phyloP scores from a whole-genome alignment of 2,329 filamentous ascomycete species.

The Hypomyces rosellus region DNA sequence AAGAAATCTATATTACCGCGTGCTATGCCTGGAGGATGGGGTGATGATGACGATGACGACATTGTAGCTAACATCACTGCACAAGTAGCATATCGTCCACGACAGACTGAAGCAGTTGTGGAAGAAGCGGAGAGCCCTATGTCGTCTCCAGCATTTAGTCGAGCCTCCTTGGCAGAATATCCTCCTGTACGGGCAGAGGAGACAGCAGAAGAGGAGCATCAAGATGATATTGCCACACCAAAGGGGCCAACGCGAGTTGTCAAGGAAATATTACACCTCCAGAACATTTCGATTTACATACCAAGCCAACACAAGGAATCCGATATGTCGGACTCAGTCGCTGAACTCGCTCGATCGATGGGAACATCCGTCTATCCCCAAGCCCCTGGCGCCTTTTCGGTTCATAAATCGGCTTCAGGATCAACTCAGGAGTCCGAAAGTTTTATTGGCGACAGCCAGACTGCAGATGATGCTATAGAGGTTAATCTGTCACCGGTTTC shows the following conservation, averaged over 20 bases:
- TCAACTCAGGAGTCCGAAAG: background rate
- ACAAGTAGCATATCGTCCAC: constrained; percentile 7
- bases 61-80: constrained; percentile 1
- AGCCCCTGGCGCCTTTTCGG: constrained; percentile 57
- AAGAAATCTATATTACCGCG: constrained; percentile 7
- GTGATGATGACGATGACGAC: constrained; percentile 21
- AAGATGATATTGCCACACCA: constrained; percentile 42
- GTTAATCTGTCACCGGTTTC: constrained; percentile 46
- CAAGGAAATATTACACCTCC: constrained; percentile 47
- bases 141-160: constrained; percentile 25
- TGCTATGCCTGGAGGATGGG: constrained; percentile 49
- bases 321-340: constrained; percentile 21
- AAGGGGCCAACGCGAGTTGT: constrained; percentile 48
- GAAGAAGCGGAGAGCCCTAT: constrained; percentile 18
- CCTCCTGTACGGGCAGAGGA: background rate
- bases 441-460: constrained; percentile 1
- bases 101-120: constrained; percentile 2
- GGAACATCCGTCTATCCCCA: constrained; percentile 40
- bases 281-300: constrained; percentile 48
- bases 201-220: constrained; percentile 14
- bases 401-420: constrained; percentile 25
- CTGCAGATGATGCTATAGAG: constrained; percentile 34
- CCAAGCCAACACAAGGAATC: constrained; percentile 41
- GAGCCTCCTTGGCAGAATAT: constrained; percentile 14
- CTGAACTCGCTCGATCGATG: constrained; percentile 26